Base-by-base conservation (phyloP, 1,284 basidiomycete genomes). In the Uromyces viciae-fabae region DNA sequence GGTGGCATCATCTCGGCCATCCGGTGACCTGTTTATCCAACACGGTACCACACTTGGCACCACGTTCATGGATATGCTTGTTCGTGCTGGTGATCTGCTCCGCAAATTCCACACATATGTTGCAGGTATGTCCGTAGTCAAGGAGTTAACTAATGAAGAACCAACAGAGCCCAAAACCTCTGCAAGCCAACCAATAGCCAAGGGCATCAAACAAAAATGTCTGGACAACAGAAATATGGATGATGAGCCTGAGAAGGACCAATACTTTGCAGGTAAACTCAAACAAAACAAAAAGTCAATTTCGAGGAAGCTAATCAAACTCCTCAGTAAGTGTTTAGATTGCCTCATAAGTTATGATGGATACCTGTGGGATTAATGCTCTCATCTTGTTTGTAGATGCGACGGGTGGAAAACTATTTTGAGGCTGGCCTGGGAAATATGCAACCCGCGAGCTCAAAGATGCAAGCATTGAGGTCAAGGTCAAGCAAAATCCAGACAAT, bases 81-180 rank as follows among this genome's bases (percentile, higher is more conserved):
- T 40, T 11, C 9, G 14, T 42, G 19, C 22, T 42, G 19, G 64
- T 17, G 38, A 66, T 66, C 64, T 25, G 5, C 5, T 66, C 22
- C 15, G 64, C 22, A 66, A 66, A 17, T 66, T 68, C 33, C 66
- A 68, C 33, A 43, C 66, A 2, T 68, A 46, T 28, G 66, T 68
- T 11, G 66, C 66, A 28, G 66, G 66, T 0, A 2, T 43, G 66
- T 68, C 66, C 19, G 66, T 68, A 28, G 7, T 28, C 8, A 15
- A 28, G 2, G 66, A 68, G 33, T 9, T 68, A 4, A n/a, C n/a
- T n/a, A n/a, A n/a, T n/a, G n/a, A n/a, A n/a, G n/a, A n/a, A n/a
- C n/a, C n/a, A n/a, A n/a, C n/a, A n/a, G n/a, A n/a, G n/a, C n/a
- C n/a, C n/a, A n/a, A n/a, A n/a, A n/a, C n/a, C n/a, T n/a, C n/a